Evolutionary conservation across 106 monocot genomes (phyloP), one percentile per base, ranked within the genome.

Genomic region (Apostasia shenzhenica): DNA sequence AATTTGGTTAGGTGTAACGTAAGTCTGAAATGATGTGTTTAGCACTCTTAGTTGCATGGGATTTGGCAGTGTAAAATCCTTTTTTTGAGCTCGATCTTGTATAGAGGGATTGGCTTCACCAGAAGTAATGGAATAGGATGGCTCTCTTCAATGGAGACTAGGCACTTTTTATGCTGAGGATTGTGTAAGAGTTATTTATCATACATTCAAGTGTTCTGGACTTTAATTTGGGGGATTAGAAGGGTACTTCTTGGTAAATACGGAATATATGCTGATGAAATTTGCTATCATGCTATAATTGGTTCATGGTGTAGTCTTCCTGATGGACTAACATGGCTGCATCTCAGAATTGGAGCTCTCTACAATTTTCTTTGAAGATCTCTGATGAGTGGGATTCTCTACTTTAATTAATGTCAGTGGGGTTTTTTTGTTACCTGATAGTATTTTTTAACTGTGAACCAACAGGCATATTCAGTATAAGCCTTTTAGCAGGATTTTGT

Each of bases 311-410:
- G 69, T 67, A 2, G 54, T 65, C 68, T 61, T 65, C 65, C 59
- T 65, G 67, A 75, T 65, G 80, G 74, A 74, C 75, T 64, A 54
- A 52, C 63, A 37, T 59, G 57, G 52, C 72, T 46, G 42, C 65
- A 71, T 61, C 72, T 75, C 51, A 48, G 61, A 75, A 75, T 42
- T 81, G 69, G 80, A 72, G 83, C 67, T 75, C 64, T 76, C 77
- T 69, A 14, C 70, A 69, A 50, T 70, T 67, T 70, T 54, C 41
- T 60, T 78, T 75, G 79, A 69, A 79, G 79, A 43, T 70, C 41
- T 53, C 45, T 73, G n/a, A 76, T 67, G 69, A 67, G 76, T 79
- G 79, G 86, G 70, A 70, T 76, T 76, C 75, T 79, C 79, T 76
- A 70, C 76, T 61, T 75, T 78, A 68, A 57, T 78, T 53, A 69